Conservation (phyloP, 2,329 filamentous ascomycete species). For the Coleophoma cylindrospora region DNA sequence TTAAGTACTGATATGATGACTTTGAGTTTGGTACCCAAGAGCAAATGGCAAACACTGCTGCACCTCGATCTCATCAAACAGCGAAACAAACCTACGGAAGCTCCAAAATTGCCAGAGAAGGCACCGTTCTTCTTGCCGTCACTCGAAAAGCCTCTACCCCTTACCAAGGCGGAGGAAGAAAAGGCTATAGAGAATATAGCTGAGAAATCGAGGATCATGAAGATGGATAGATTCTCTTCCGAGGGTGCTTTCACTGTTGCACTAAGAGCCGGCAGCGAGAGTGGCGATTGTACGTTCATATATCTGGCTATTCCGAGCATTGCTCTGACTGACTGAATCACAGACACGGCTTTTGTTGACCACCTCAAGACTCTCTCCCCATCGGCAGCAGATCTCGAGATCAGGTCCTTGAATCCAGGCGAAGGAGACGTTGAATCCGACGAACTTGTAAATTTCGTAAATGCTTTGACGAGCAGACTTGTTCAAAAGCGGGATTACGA, state of each 20-base stretch:
- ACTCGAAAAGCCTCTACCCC: slow-evolving; percentile 33
- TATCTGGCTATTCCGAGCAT: neutral
- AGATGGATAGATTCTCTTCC: slow-evolving; percentile 52
- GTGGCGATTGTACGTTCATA: slow-evolving; percentile 52
- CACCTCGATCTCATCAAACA: slow-evolving; percentile 86
- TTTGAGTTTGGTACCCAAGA: slow-evolving; percentile 82
- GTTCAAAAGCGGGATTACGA: slow-evolving; percentile 77
- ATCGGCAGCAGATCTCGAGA: slow-evolving; percentile 82
- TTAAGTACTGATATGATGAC: slow-evolving; percentile 80
- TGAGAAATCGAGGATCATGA: slow-evolving; percentile 63
- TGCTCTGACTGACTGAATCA: slow-evolving; percentile 3
- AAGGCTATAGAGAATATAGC: slow-evolving; percentile 30
- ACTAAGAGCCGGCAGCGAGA: slow-evolving; percentile 46
- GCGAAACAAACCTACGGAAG: slow-evolving; percentile 89
- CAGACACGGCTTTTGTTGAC: slow-evolving; percentile 64
- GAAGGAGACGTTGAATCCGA: slow-evolving; percentile 41
- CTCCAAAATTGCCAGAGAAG: slow-evolving; percentile 87
- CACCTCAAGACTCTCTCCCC: slow-evolving; percentile 79
- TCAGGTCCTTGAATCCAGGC: slow-evolving; percentile 66
- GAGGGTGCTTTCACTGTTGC: slow-evolving; percentile 55
- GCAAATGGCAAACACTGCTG: slow-evolving; percentile 88
- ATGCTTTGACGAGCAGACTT: slow-evolving; percentile 70
- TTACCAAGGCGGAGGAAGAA: slow-evolving; percentile 18
- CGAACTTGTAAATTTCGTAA: slow-evolving; percentile 76
- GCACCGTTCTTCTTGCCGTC: slow-evolving; percentile 92